Base-by-base conservation (phyloP, 805 yeast genomes). In the Pachysolen tannophilus region DNA sequence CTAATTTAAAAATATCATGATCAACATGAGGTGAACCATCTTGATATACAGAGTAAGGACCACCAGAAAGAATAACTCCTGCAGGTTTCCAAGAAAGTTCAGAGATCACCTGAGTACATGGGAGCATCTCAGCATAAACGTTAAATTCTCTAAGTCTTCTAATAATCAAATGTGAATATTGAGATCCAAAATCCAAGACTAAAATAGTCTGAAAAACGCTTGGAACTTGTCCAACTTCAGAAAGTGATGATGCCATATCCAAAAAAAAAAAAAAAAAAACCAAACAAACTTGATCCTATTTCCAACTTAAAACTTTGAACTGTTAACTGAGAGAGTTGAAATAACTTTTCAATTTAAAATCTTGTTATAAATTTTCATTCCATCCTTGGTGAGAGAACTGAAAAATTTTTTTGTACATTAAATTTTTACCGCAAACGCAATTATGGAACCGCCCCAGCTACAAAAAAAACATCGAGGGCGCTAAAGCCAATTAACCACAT, bases 81-180 rank as follows among this genome's bases (percentile, higher is more conserved):
- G 80, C 84, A 48, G 98, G 98, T 58, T 77, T 88, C 94, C 96
- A 92, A 41, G 78, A 63, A 50, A 92, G 73, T 48, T 90, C 97
- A 37, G 81, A 58, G 56, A 92, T 90, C 69, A 92, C 92, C 66
- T 94, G 98, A 36, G 98, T 92, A 67, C 98, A 92, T 48, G 98
- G 98, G 45, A 92, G 75, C 98, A 92, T 92, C 67, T 92, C 98
- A 47, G 98, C 97, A 62, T 92, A 92, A 47, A 92, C 90, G 61
- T 92, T 87, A 71, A 88, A 84, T 63, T 92, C 98, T 72, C 98
- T 85, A 50, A 92, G 74, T 66, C 98, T 84, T 66, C 98, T 82
- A 42, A 97, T 88, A 60, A 92, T 87, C 58, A 92, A 67, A 56
- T 92, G 98, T 39, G 96, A 85, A 68, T 92, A 92, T 68, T 92